Conservation (phyloP, 441 rosid species). For the Bruguiera hainesii region DNA sequence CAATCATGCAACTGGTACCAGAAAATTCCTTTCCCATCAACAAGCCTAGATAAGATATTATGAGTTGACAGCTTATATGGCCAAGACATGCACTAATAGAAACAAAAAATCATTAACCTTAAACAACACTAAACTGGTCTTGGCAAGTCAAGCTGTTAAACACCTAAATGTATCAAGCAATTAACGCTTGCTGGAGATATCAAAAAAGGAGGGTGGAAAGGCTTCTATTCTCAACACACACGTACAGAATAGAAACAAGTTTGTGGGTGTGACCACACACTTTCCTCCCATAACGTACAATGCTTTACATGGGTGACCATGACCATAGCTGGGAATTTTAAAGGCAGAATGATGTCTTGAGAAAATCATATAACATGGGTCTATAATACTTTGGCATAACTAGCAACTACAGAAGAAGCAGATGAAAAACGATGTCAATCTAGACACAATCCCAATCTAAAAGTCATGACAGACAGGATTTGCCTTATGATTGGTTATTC, state of each 20-base stretch:
- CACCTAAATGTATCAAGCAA: slow-evolving; percentile 3
- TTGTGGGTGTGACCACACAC: neutral
- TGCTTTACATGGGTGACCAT: neutral
- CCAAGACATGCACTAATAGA: neutral
- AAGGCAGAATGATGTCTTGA: neutral
- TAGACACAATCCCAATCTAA: neutral
- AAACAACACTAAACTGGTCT: neutral
- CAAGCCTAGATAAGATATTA: slow-evolving; percentile 4
- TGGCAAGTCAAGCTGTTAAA: slow-evolving; percentile 12
- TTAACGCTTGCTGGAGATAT: neutral
- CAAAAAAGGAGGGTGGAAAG: neutral
- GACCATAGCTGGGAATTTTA: neutral
- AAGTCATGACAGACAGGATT: neutral
- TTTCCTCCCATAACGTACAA: neutral
- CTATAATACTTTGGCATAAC: neutral
- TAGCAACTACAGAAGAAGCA: too few species aligned
- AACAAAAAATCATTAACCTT: slow-evolving; percentile 16
- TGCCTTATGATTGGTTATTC: neutral
- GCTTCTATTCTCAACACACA: neutral
- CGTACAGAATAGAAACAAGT: neutral
- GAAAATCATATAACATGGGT: neutral
- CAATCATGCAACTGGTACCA: neutral
- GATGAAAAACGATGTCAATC: neutral
- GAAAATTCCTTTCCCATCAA: neutral
- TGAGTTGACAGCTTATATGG: neutral